Evolutionary conservation across 371 early-diverging fungal genomes (phyloP).

Genomic region (Cladochytrium tenue): DNA sequence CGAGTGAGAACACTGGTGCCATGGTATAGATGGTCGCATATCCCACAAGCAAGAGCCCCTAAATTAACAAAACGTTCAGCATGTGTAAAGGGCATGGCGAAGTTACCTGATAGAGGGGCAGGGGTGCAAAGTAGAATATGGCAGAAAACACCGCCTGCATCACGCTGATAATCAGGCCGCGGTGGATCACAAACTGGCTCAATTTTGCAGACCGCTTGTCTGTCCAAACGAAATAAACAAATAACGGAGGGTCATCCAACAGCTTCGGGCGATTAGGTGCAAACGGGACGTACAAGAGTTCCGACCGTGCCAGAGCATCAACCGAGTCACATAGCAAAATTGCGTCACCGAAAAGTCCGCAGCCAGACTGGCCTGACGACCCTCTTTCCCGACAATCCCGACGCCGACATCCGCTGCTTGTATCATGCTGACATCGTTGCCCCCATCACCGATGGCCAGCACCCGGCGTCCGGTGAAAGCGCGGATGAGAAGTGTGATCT

Average conservation of each 20-base stretch:
- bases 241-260: background rate
- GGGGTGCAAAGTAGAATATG: slow-evolving; percentile 96
- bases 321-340: slow-evolving; percentile 83
- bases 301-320: slow-evolving; percentile 97
- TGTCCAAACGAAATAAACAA: slow-evolving; percentile 7
- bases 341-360: slow-evolving; percentile 96
- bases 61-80: slow-evolving; percentile 6
- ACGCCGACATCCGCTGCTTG: slow-evolving; percentile 97
- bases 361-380: slow-evolving; percentile 95
- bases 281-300: slow-evolving; percentile 78
- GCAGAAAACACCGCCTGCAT: slow-evolving; percentile 99
- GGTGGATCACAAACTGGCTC: slow-evolving; percentile 98
- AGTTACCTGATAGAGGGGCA: slow-evolving; percentile 89
- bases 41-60: slow-evolving; percentile 63
- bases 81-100: slow-evolving; percentile 4
- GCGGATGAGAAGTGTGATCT: slow-evolving; percentile 52
- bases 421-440: slow-evolving; percentile 99
- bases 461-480: slow-evolving; percentile 38
- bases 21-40: slow-evolving; percentile 93
- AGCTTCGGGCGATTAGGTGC: background rate
- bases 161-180: slow-evolving; percentile 95
- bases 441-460: slow-evolving; percentile 98
- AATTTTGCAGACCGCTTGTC: slow-evolving; percentile 89
- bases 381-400: slow-evolving; percentile 99
- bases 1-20: slow-evolving; percentile 95